Percentiles rank a stretch among this genome's conserved stretches.
Conservation (phyloP, 2,329 filamentous ascomycete genomes). For the Fusarium drepaniforme region DNA sequence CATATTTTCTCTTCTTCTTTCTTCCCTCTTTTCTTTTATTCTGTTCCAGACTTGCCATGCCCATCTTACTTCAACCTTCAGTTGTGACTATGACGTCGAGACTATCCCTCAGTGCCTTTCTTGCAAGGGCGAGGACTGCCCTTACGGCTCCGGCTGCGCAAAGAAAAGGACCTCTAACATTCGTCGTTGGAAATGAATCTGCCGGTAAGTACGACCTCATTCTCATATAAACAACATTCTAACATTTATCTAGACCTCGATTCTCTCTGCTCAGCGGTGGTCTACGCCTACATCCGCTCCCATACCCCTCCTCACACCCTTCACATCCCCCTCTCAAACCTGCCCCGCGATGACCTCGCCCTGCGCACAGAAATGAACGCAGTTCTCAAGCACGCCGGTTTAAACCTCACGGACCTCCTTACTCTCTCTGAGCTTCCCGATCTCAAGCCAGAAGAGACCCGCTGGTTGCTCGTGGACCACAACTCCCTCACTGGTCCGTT, state of each 20-base stretch:
- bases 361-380: constrained; percentile 80
- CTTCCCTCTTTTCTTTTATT: background rate
- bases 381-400: constrained; percentile 71
- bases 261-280: constrained; percentile 79
- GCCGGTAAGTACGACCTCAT: constrained; percentile 61
- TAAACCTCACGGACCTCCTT: constrained; percentile 72
- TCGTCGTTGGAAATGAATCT: constrained; percentile 77
- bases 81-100: constrained; percentile 45
- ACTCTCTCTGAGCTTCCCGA: constrained; percentile 66
- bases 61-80: background rate
- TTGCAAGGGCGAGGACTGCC: constrained; percentile 62
- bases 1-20: background rate
- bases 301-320: constrained; percentile 65
- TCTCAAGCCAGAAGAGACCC: constrained; percentile 67
- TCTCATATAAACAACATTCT: background rate
- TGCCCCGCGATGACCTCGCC: constrained; percentile 74
- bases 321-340: constrained; percentile 80
- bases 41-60: background rate
- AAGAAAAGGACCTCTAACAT: constrained; percentile 62
- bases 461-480: constrained; percentile 84
- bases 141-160: constrained; percentile 59
- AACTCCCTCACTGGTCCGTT: constrained; percentile 77
- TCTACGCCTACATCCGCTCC: constrained; percentile 80
- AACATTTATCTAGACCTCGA: constrained; percentile 72
- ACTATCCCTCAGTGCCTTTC: constrained; percentile 62